phyloP scores from a whole-genome alignment of 2,329 filamentous ascomycete species.

The Alternaria rosae region DNA sequence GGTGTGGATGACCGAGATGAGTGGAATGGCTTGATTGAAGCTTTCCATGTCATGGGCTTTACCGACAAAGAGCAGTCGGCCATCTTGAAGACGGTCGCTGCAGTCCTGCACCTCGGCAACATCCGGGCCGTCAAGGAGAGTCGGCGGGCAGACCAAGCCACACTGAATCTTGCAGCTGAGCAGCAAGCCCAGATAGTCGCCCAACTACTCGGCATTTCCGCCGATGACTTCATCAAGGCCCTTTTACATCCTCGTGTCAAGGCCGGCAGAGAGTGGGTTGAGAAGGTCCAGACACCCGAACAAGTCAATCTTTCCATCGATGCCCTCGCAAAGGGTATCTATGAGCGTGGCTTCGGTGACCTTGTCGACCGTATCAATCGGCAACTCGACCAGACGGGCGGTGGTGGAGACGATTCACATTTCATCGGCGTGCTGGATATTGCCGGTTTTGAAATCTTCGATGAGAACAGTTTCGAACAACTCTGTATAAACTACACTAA shows the following conservation, averaged over 20 bases:
- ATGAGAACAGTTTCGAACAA: conserved; percentile 98
- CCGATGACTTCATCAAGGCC: conserved; percentile 86
- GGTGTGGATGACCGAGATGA: conserved; percentile 91
- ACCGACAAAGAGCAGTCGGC: conserved; percentile 81
- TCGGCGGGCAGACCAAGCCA: conserved; percentile 86
- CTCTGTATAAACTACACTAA: conserved; percentile 99
- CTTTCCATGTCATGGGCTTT: conserved; percentile 94
- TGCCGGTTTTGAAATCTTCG: conserved; percentile 98
- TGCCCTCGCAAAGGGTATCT: conserved; percentile 94
- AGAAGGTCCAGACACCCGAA: conserved; percentile 97
- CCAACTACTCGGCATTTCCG: conserved; percentile 79
- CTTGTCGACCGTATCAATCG: conserved; percentile 90
- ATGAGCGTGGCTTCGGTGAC: conserved; percentile 93
- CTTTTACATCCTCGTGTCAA: conserved; percentile 93
- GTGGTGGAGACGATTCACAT: conserved; percentile 84
- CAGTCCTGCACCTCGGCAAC: conserved; percentile 92
- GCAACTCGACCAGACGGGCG: conserved; percentile 85
- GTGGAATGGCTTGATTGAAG: conserved; percentile 89
- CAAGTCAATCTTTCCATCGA: conserved; percentile 91
- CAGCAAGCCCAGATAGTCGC: conserved; percentile 81
- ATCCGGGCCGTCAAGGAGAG: conserved; percentile 90
- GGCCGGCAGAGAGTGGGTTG: conserved; percentile 96
- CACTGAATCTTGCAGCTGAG: conserved; percentile 77
- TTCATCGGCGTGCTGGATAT: conserved; percentile 99
- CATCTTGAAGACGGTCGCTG: conserved; percentile 87